Base-by-base conservation (phyloP, 371 early-diverging fungal genomes). In the Rhizopus stolonifer region DNA sequence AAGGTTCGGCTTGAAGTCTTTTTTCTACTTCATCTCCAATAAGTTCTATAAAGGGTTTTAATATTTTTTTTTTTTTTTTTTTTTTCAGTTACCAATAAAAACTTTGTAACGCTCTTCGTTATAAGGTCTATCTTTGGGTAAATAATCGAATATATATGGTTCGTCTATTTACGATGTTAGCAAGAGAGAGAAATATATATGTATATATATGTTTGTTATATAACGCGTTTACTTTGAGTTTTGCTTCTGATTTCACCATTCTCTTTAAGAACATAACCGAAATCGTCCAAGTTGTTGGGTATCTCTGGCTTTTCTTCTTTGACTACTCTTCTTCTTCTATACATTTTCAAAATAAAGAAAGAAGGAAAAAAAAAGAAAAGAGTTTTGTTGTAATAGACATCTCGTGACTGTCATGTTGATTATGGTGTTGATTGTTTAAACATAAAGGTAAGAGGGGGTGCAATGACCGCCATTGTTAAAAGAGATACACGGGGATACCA, bases 51-150 rank as follows among this genome's bases (percentile, higher is more conserved):
- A 32, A 10, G 2, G 14, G 13, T 36, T 2, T 36, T 7, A 5
- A 23, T 33, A 0, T 0, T 23, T 18, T 9, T 19, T 14, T 15
- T 23, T 6, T 42, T 56, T n/a, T 45, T n/a, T 45, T 6, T 13
- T 24, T 26, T 39, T 9, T 24, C 4, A 29, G 7, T 43, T 69
- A 72, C 78, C 44, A 14, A 72, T 69, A 25, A 77, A 71, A 1
- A 57, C 68, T n/a, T 63, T 45, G 17, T 77, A 77, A 23, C 74
- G 56, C 2, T 54, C 42, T 52, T 77, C 70, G 40, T 77, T 77
- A 45, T 74, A 72, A 21, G 49, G 18, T 25, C 64, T 58, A 48
- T 77, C 74, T 18, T 66, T 74, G 14, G 60, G 59, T 14, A 63
- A 46, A 34, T 64, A 56, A 9, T 74, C 72, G 46, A 72, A 77